phyloP scores from a whole-genome alignment of 768 basidiomycete genomes.

The Dentipellis sp. region DNA sequence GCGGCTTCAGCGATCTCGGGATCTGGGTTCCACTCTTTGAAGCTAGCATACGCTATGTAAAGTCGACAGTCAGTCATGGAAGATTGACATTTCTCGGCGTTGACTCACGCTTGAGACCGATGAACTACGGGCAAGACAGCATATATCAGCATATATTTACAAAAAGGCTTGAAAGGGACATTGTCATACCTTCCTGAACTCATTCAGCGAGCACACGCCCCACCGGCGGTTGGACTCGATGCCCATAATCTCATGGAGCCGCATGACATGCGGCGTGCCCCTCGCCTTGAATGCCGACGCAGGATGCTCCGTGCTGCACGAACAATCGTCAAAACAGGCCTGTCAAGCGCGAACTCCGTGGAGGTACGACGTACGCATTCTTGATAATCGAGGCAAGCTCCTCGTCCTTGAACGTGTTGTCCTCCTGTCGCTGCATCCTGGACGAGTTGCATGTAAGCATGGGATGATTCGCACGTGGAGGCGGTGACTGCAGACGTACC shows the following conservation, averaged over 20 bases:
- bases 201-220: slow-evolving; percentile 80
- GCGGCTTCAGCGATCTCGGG: slow-evolving; percentile 60
- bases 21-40: slow-evolving; percentile 78
- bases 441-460: background rate
- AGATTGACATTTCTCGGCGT: background rate
- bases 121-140: slow-evolving; percentile 32
- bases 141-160: background rate
- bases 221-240: slow-evolving; percentile 68
- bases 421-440: slow-evolving; percentile 51
- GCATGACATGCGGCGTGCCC: slow-evolving; percentile 63
- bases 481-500: slow-evolving; percentile 26
- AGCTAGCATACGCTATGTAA: slow-evolving; percentile 48
- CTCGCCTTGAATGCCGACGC: slow-evolving; percentile 71
- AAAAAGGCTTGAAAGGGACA: background rate
- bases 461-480: background rate
- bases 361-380: slow-evolving; percentile 45
- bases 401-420: slow-evolving; percentile 58
- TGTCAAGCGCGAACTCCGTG: background rate
- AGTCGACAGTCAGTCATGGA: background rate
- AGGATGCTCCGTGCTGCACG: slow-evolving; percentile 52
- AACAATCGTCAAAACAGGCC: background rate
- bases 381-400: slow-evolving; percentile 62
- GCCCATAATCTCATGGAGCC: slow-evolving; percentile 75
- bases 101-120: slow-evolving; percentile 63
- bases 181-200: slow-evolving; percentile 54